Evolutionary conservation across 2,329 filamentous ascomycete genomes (phyloP), one percentile per base, ranked within the genome.

Genomic region (Fusarium nelsonii): DNA sequence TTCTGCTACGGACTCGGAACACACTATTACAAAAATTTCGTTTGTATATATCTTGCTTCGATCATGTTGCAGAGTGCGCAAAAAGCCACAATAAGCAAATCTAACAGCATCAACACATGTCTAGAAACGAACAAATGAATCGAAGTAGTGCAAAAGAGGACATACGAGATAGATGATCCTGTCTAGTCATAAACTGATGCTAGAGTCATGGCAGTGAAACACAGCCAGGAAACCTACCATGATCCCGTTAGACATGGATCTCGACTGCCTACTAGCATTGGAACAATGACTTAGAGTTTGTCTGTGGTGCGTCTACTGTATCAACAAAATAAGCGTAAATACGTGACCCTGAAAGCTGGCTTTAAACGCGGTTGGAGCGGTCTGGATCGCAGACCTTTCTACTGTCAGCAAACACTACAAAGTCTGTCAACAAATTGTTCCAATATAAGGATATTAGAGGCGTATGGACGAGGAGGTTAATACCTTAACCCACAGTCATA

Each of bases 121-220:
- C 15, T 3, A 10, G 16, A 43, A 15, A 26, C 8, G 4, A 8
- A 41, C 39, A 41, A 23, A 23, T 12, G 23, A 41, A 15, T 16
- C 16, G 18, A 49, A 20, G n/a, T 7, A 11, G 11, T 14, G 12
- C 15, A n/a, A 49, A 14, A 3, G 32, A 49, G 26, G 8, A 14
- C 11, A 4, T 5, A 36, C 8, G 16, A 36, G 16, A 36, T 32
- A 36, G 16, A 36, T 30, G 11, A 26, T 34, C 15, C 16, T 16
- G 8, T 20, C 11, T 6, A n/a, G 11, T n/a, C 32, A 33, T 43
- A 20, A 18, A 20, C 49, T 43, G 15, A 28, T 39, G 26, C 9
- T 20, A 66, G 16, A 56, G 20, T 33, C 51, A 52, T 43, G 10
- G 46, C n/a, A 18, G n/a, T 44, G 40, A 58, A 57, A 63, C 49